Conservation (phyloP, 2,329 filamentous ascomycete species). For the Botrytis galanthina region DNA sequence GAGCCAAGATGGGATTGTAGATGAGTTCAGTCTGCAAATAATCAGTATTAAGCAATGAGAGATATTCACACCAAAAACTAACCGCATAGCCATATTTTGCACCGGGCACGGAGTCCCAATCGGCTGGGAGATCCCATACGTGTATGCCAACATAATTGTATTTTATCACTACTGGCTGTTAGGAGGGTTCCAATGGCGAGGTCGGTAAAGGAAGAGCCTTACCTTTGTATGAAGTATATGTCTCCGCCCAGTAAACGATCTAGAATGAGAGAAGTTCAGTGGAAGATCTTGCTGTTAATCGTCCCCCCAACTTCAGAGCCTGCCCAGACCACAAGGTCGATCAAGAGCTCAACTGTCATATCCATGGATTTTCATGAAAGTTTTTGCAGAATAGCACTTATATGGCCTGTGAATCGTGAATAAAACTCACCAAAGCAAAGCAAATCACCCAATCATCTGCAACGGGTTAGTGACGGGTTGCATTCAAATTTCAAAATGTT, state of each 20-base stretch:
- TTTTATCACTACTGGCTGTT: not conserved
- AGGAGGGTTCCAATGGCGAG: not conserved
- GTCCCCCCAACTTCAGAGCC: not conserved
- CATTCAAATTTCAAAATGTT: not conserved
- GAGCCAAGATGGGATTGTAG: conserved; percentile 47
- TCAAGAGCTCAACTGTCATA: not conserved
- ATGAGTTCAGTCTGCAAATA: not conserved
- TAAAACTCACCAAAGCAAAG: conserved; percentile 6
- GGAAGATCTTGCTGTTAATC: not conserved
- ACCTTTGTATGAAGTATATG: conserved; percentile 7
- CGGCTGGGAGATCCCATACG: not conserved
- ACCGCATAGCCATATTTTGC: conserved; percentile 12
- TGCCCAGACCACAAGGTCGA: not conserved
- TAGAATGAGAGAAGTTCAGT: not conserved
- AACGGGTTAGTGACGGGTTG: not conserved
- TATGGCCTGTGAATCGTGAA: not conserved
- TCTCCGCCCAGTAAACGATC: conserved; percentile 10
- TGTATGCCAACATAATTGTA: not conserved
- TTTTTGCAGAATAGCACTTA: not conserved
- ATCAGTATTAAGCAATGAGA: not conserved
- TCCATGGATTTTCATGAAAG: not conserved
- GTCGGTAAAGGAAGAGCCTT: not conserved
- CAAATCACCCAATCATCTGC: conserved; percentile 17
- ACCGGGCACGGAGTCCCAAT: not conserved
- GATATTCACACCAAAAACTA: not conserved